Percentiles rank a stretch among this genome's conserved stretches.
These are phyloP conservation scores for Entomortierella beljakovae DNA, from an alignment of 192 early-diverging fungal genomes.

Conservation along the genomic window DNA sequence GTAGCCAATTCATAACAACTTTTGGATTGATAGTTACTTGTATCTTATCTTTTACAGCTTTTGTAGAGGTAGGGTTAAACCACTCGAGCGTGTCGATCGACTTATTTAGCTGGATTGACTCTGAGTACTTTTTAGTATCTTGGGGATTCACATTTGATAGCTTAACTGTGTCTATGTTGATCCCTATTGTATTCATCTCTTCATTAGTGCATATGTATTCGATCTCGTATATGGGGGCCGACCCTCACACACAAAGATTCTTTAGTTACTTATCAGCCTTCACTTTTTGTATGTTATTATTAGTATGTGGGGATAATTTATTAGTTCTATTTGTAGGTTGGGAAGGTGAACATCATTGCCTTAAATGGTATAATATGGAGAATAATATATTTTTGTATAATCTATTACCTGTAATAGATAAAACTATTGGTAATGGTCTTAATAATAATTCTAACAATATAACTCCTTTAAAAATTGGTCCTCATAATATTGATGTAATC, in stretches of 20 bases:
- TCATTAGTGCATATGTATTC: slow-evolving; percentile 56
- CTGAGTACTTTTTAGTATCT: slow-evolving; percentile 72
- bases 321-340: slow-evolving; percentile 72
- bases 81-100: slow-evolving; percentile 71
- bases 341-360: too few relatives aligned
- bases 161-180: not conserved
- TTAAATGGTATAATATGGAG: too few relatives aligned
- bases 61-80: slow-evolving; percentile 73
- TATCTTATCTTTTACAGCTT: slow-evolving; percentile 69
- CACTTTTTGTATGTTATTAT: slow-evolving; percentile 80
- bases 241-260: slow-evolving; percentile 71
- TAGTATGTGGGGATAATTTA: slow-evolving; percentile 67
- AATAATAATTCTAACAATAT: not conserved
- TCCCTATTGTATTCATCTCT: slow-evolving; percentile 60
- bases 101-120: slow-evolving; percentile 75
- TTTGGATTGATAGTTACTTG: slow-evolving; percentile 65
- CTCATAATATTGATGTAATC: too few relatives aligned
- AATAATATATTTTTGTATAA: too few relatives aligned
- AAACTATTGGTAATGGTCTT: too few relatives aligned
- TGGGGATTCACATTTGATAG: slow-evolving; percentile 69
- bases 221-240: slow-evolving; percentile 72
- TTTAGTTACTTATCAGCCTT: slow-evolving; percentile 79
- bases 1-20: too few relatives aligned
- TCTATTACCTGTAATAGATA: too few relatives aligned
- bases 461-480: not conserved